Conservation (phyloP, 495 filamentous ascomycete genomes). For the Aspergillus affinis region DNA sequence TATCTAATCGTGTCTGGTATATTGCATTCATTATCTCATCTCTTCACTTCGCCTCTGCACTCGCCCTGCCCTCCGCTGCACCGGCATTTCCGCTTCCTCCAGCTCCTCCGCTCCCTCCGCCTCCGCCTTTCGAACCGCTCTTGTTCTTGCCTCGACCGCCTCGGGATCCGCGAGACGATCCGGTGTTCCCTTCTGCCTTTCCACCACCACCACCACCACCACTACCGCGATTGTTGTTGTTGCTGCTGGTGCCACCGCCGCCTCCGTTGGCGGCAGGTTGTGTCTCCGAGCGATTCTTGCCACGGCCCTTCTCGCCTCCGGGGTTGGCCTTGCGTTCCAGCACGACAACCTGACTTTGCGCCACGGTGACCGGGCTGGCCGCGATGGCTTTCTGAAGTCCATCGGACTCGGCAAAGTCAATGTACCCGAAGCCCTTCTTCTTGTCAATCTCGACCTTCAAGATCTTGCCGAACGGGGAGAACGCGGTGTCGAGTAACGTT, state of each 20-base stretch:
- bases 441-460: conserved; percentile 84
- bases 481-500: conserved; percentile 65
- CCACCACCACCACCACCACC: conserved; percentile 9
- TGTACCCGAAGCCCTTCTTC: conserved; percentile 89
- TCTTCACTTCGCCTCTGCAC: not conserved
- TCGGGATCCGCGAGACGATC: conserved; percentile 41
- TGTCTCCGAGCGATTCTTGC: conserved; percentile 41
- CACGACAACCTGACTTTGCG: conserved; percentile 82
- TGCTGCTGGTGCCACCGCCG: conserved; percentile 4
- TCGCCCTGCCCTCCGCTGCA: not conserved
- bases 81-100: not conserved
- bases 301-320: conserved; percentile 39
- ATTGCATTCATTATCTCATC: not conserved
- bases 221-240: conserved; percentile 12
- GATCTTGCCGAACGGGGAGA: conserved; percentile 68
- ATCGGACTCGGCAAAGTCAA: conserved; percentile 74
- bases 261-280: conserved; percentile 14
- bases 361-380: conserved; percentile 76
- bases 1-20: not conserved
- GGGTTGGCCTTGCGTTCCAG: conserved; percentile 69
- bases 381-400: conserved; percentile 74
- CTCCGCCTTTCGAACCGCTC: conserved; percentile 26
- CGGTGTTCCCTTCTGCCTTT: conserved; percentile 36
- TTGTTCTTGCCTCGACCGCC: conserved; percentile 35
- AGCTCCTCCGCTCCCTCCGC: not conserved